Base-by-base conservation (phyloP, 345 rosid species). In the Camelina laxa region DNA sequence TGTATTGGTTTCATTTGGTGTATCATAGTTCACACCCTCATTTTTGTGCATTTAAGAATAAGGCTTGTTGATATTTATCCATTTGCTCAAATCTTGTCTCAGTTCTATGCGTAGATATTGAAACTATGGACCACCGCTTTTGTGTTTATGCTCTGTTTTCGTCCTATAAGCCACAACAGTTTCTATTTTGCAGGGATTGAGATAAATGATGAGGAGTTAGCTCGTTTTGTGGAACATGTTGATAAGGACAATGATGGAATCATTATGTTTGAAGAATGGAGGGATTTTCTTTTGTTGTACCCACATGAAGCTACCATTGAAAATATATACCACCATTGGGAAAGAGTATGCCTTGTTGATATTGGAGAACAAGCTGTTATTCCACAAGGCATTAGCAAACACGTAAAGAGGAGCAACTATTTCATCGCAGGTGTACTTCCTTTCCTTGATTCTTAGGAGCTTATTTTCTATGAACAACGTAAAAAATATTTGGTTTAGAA, bases 281-380 rank as follows among this genome's bases (percentile, higher is more conserved):
- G 97, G 66, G 98, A 93, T 80, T 93, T 93, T 82, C 96, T 93
- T 55, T 79, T 93, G 75, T 71, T 91, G 5, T 90, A 89, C 80
- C 98, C 97, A 19, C 98, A 93, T n/a, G 98, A 93, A 70, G 97
- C 98, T 48, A 91, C 98, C 17, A 87, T 93, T 12, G 97, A 91
- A 70, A 93, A 93, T 73, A 93, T 93, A 64, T 93, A 89, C 62
- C 97, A 85, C 70, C 89, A 93, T 57, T 84, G 88, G 84, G 97
- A 90, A 82, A 91, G 95, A 83, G 90, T 87, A 27, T 90, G 96
- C 70, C 91, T 85, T 61, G 90, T 90, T 41, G 98, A 90, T 75
- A 90, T 92, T 68, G 97, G 98, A 60, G 98, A 92, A 76, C 95
- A 90, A 74, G 84, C 95, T 3, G 91, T 89, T 60, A 87, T 92